A percentile compares a stretch with the other conserved stretches of the same genome.
These are phyloP conservation scores for Rhynchospora breviuscula DNA, from an alignment of 176 grass and related monocot species.

Conservation along the genomic window DNA sequence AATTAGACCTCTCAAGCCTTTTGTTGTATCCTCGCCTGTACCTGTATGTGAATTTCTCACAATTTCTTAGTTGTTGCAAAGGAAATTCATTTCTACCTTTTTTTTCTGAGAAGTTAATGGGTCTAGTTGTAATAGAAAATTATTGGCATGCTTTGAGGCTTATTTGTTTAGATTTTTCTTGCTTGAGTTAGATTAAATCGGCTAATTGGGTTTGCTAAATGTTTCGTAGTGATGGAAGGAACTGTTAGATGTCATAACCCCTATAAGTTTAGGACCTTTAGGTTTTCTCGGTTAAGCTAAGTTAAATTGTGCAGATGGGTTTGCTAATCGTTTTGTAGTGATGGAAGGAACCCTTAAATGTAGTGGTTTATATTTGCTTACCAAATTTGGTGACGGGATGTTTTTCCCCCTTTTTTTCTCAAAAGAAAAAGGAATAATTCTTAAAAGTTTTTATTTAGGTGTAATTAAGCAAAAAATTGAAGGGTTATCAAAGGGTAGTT, in stretches of 20 bases:
- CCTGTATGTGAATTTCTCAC: conserved; percentile 31
- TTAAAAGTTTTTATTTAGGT: not conserved
- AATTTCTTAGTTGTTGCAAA: not conserved
- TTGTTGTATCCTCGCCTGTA: conserved; percentile 33
- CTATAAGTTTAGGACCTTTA: not conserved
- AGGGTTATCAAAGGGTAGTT: not conserved
- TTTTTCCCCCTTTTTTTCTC: not conserved
- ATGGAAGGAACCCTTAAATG: not conserved
- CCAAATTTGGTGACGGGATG: not conserved
- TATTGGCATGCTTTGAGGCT: not conserved
- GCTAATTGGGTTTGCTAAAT: not conserved
- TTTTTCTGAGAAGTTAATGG: not conserved
- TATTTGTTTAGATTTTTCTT: not conserved
- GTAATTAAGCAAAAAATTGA: not conserved
- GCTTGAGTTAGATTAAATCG: not conserved
- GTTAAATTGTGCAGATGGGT: not conserved
- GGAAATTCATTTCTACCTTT: not conserved
- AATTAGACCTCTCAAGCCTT: conserved; percentile 24
- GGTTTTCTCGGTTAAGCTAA: not conserved
- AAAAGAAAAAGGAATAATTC: not conserved
- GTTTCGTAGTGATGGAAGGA: not conserved
- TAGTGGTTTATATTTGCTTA: not conserved
- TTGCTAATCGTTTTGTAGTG: not conserved
- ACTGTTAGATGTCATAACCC: not conserved
- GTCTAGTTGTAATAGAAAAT: not conserved